These are phyloP conservation scores for Xylaria sp. DNA, from an alignment of 2,329 filamentous ascomycete genomes.

Conservation along the genomic window DNA sequence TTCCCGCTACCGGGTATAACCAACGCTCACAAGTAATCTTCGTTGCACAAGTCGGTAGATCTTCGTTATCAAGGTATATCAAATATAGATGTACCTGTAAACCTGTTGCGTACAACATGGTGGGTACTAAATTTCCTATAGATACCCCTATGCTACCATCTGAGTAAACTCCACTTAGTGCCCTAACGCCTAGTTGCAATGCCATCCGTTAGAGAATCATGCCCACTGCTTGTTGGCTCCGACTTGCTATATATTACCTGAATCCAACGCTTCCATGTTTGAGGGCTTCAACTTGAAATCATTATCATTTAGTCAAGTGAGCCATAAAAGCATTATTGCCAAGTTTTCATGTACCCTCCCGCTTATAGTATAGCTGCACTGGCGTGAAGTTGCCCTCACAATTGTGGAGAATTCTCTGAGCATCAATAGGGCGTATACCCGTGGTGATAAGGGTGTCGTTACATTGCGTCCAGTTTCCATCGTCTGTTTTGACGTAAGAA, in stretches of 20 bases:
- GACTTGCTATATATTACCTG: slow-evolving; percentile 10
- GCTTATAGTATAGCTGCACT: slow-evolving; percentile 35
- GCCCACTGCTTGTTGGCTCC: not conserved
- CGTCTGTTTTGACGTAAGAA: slow-evolving; percentile 70
- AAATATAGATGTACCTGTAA: not conserved
- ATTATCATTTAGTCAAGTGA: not conserved
- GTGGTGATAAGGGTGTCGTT: slow-evolving; percentile 53
- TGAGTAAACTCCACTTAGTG: slow-evolving; percentile 12
- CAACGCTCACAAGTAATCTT: not conserved
- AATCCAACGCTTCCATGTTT: not conserved
- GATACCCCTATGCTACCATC: not conserved
- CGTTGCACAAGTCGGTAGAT: not conserved
- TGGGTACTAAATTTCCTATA: not conserved
- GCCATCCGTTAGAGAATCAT: slow-evolving; percentile 9
- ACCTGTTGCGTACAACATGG: slow-evolving; percentile 12
- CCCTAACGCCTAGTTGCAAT: slow-evolving; percentile 17
- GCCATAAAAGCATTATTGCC: not conserved
- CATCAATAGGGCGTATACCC: accelerated
- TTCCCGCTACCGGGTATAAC: not conserved
- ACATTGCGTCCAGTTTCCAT: slow-evolving; percentile 62
- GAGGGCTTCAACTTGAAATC: not conserved
- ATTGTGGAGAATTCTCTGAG: not conserved
- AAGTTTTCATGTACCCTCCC: not conserved
- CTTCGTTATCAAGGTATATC: not conserved
- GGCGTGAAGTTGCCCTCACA: slow-evolving; percentile 16